phyloP scores from a whole-genome alignment of 2,329 filamentous ascomycete genomes.

The Ilyonectria destructans region DNA sequence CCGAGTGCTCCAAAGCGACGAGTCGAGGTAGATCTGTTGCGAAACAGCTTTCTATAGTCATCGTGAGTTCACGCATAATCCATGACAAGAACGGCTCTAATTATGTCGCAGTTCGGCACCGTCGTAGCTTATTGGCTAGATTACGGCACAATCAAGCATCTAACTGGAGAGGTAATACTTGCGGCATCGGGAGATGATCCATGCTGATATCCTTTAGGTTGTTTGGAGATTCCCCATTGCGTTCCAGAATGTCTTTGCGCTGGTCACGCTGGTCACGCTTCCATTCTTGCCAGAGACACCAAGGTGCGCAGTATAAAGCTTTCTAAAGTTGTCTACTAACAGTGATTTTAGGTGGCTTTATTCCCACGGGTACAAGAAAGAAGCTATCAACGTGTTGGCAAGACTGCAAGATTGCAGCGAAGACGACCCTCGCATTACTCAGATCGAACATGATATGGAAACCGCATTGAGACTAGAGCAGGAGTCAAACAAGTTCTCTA shows the following conservation, averaged over 20 bases:
- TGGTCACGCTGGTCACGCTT: conserved; percentile 1
- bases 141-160: conserved; percentile 9
- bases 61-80: background rate
- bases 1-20: conserved; percentile 2
- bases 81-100: background rate
- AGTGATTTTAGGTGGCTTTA: conserved; percentile 2
- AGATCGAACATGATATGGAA: background rate
- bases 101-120: background rate
- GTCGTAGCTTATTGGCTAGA: conserved; percentile 9
- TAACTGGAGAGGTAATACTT: background rate
- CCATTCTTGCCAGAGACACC: conserved; percentile 12
- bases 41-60: conserved; percentile 8
- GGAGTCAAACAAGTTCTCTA: conserved; percentile 1
- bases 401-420: conserved; percentile 6
- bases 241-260: conserved; percentile 3
- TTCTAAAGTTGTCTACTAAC: background rate
- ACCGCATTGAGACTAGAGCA: background rate
- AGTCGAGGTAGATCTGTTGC: conserved; percentile 2
- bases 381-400: background rate
- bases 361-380: background rate
- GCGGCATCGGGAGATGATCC: background rate
- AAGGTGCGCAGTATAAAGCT: background rate
- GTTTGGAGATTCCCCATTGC: conserved; percentile 13
- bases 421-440: background rate
- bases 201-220: conserved; percentile 1